Conservation (phyloP, 2,329 filamentous ascomycete species). For the Fusarium clavum region DNA sequence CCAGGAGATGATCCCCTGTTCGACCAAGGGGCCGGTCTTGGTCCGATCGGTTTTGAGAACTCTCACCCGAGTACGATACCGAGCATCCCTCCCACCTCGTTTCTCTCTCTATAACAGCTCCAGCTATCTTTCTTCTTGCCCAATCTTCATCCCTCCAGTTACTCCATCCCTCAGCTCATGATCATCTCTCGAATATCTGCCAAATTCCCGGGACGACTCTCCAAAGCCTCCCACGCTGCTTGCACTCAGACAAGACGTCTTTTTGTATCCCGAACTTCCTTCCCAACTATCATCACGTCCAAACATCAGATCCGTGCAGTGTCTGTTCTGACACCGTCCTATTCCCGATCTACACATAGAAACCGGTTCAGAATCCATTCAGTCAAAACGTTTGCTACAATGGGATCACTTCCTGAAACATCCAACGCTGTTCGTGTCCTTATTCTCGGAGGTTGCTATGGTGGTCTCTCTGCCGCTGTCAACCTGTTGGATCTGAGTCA, state of each 20-base stretch:
- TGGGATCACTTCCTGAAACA: constrained; percentile 48
- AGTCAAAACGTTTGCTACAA: constrained; percentile 37
- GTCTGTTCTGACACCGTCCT: constrained; percentile 6
- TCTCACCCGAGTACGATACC: constrained; percentile 20
- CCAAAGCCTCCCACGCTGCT: constrained; percentile 15
- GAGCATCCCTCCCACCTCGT: constrained; percentile 4
- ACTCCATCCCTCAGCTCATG: constrained; percentile 36
- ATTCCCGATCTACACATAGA: constrained; percentile 7
- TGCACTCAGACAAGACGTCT: constrained; percentile 12
- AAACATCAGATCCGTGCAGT: constrained; percentile 12
- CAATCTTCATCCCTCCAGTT: background rate
- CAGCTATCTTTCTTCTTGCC: constrained; percentile 4
- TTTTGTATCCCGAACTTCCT: constrained; percentile 13
- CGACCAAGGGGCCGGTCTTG: constrained; percentile 11
- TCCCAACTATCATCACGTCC: constrained; percentile 7
- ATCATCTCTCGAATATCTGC: constrained; percentile 27
- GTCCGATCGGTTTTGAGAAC: constrained; percentile 37
- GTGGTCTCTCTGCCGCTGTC: constrained; percentile 73
- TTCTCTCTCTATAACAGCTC: background rate
- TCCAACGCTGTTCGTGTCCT: constrained; percentile 66
- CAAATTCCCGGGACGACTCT: constrained; percentile 30
- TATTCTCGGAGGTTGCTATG: constrained; percentile 78
- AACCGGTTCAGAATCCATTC: constrained; percentile 13
- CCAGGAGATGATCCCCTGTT: constrained; percentile 14
- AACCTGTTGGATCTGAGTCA: constrained; percentile 75